These are phyloP conservation scores for Orbilia javanica DNA, from an alignment of 2,329 filamentous ascomycete genomes.

Conservation along the genomic window DNA sequence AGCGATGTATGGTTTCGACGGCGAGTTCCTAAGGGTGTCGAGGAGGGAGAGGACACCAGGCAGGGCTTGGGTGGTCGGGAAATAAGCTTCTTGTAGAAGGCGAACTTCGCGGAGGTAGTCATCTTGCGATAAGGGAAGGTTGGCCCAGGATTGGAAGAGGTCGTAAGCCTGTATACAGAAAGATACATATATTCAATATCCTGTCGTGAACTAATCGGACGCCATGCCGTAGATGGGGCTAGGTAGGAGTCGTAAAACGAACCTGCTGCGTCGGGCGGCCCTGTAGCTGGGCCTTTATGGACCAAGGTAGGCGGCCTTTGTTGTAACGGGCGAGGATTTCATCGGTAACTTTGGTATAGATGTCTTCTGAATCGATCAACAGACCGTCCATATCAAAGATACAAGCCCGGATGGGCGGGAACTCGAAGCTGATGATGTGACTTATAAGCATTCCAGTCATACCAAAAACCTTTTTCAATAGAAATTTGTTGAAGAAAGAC, in stretches of 20 bases:
- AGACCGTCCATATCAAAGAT: constrained; percentile 99
- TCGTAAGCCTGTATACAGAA: constrained; percentile 69
- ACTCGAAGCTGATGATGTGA: constrained; percentile 63
- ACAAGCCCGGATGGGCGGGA: constrained; percentile 86
- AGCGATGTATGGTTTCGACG: constrained; percentile 72
- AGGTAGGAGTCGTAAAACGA: neutral
- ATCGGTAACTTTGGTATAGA: constrained; percentile 87
- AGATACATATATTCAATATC: neutral
- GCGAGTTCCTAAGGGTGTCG: constrained; percentile 70
- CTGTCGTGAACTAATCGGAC: constrained; percentile 14
- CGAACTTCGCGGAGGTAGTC: constrained; percentile 75
- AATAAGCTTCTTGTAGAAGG: constrained; percentile 77
- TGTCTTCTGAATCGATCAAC: constrained; percentile 91
- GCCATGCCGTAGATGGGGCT: neutral
- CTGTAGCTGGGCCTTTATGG: constrained; percentile 88
- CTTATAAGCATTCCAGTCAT: constrained; percentile 43
- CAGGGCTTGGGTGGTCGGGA: constrained; percentile 80
- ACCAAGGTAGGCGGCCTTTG: constrained; percentile 85
- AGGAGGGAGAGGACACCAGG: constrained; percentile 82
- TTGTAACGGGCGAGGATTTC: constrained; percentile 80
- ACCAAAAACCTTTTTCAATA: neutral
- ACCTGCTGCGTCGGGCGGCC: constrained; percentile 73
- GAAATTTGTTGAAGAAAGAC: neutral
- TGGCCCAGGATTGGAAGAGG: constrained; percentile 83
- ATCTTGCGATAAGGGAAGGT: constrained; percentile 80